Evolutionary conservation across 495 filamentous ascomycete genomes (phyloP), one percentile per base, ranked within the genome.

Genomic region (Evansstolkia leycettana): DNA sequence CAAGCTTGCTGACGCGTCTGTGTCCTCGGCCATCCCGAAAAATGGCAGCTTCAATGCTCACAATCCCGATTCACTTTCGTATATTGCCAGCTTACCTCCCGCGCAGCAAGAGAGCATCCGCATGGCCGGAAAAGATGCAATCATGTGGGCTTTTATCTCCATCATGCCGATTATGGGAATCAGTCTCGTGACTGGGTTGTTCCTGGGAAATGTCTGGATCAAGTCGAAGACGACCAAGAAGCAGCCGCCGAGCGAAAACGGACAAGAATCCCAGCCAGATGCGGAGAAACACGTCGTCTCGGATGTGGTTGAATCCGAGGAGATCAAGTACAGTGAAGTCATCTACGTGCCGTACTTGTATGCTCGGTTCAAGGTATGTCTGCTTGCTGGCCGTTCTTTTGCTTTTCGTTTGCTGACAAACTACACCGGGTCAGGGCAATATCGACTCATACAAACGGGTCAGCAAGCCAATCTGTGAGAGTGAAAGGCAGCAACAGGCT

Each of bases 131-230:
- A 54, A 62, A 38, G 49, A 57, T 10, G 70, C 71, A 1, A 70
- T 75, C 18, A 67, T 64, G 46, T 72, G 64, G 64, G 69, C 67
- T 0, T 78, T 73, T 39, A 52, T 76, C 20, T 41, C 69, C 1
- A 60, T 78, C 17, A 45, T 69, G 13, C 70, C 72, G 7, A 65
- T 75, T 33, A 62, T 75, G 65, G 62, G 55, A 7, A 23, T 70
- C 3, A 56, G 58, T 36, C 45, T 73, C 1, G 2, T 76, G 1
- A 50, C 55, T 4, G 52, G 62, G 0, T 45, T 52, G 0, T 62
- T 68, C 14, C 30, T 73, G 36, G 72, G 71, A 2, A 75, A 76
- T 43, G 72, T 73, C 1, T 67, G 64, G 55, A 68, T 76, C 28
- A 34, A 29, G 13, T 19, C 28, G 17, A 31, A 28, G 26, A 9